Evolutionary conservation across 2,329 filamentous ascomycete genomes (phyloP).

Genomic region (Xylariales sp.): DNA sequence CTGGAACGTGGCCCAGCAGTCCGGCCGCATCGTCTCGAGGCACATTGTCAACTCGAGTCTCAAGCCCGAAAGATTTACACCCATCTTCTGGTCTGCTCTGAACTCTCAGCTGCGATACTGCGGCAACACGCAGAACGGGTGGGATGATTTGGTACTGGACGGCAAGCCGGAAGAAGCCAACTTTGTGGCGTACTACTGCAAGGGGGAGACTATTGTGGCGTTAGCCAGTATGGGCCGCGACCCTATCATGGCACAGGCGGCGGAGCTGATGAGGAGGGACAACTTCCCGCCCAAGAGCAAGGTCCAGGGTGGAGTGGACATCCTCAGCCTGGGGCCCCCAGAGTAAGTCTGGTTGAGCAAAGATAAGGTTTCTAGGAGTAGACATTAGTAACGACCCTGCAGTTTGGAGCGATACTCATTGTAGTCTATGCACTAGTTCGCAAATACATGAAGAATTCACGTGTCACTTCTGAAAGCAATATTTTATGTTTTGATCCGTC

Average conservation of each 20-base stretch:
- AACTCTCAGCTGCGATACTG: conserved; percentile 89
- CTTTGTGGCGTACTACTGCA: conserved; percentile 86
- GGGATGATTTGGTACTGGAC: conserved; percentile 78
- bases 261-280: conserved; percentile 77
- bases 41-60: conserved; percentile 66
- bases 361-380: no score
- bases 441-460: no score
- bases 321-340: conserved; percentile 37
- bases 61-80: conserved; percentile 71
- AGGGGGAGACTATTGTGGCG: conserved; percentile 81
- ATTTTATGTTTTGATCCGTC: no score
- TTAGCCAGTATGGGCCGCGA: conserved; percentile 90
- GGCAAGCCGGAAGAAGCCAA: conserved; percentile 73
- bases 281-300: conserved; percentile 83
- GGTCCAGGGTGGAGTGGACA: conserved; percentile 58
- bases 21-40: conserved; percentile 73
- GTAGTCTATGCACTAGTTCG: no score
- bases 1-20: conserved; percentile 97
- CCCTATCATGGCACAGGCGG: conserved; percentile 76
- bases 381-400: neutral
- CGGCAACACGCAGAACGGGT: conserved; percentile 78
- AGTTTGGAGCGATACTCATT: no score
- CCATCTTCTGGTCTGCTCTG: conserved; percentile 94
- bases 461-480: no score
- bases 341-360: conserved; percentile 12